Base-by-base conservation (phyloP, 2,329 filamentous ascomycete genomes). In the Sporothrix protearum region DNA sequence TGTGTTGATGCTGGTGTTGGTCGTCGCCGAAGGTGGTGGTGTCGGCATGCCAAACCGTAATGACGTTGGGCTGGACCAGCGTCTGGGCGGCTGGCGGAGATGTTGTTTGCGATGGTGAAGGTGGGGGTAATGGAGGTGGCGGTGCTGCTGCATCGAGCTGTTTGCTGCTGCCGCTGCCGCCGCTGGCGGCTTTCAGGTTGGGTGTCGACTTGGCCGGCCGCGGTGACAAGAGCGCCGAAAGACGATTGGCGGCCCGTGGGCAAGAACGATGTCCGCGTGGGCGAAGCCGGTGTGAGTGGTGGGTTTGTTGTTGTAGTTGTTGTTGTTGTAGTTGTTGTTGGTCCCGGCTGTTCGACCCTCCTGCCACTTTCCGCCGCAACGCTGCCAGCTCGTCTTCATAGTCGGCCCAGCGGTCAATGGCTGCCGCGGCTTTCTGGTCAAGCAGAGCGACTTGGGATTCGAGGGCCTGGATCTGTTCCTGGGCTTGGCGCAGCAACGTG, bases 371-470 rank as follows among this genome's bases (percentile, higher is more conserved):
- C 55, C 73, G 66, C 63, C 87, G 87, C 70, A 93, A 83, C 59
- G 81, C 83, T 59, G 87, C 84, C 53, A 94, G 85, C 79, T 94
- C 91, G 80, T 93, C 91, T 81, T 95, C 92, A 84, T 93, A 94
- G 82, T 93, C 90, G 77, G 92, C 91, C 86, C 87, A 89, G 78
- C 85, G 86, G 79, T 89, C 86, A 74, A 88, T 85, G 78, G 84
- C 84, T 45, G 88, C 87, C 2, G 89, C 86, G 71, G 90, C 90
- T 80, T 92, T 93, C 75, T 91, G 85, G 79, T 89, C 92, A 72
- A 94, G 85, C 70, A 89, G 80, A 71, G 86, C 85, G 70, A 94
- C 88, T 77, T 94, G 91, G 47, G 86, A 85, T 80, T 94, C 88
- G 59, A 95, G 84, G 76, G 93, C 90, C 74, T 85, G 82, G 76